Evolutionary conservation across 2,329 filamentous ascomycete genomes (phyloP).

Genomic region (Podosphaera aphanis): DNA sequence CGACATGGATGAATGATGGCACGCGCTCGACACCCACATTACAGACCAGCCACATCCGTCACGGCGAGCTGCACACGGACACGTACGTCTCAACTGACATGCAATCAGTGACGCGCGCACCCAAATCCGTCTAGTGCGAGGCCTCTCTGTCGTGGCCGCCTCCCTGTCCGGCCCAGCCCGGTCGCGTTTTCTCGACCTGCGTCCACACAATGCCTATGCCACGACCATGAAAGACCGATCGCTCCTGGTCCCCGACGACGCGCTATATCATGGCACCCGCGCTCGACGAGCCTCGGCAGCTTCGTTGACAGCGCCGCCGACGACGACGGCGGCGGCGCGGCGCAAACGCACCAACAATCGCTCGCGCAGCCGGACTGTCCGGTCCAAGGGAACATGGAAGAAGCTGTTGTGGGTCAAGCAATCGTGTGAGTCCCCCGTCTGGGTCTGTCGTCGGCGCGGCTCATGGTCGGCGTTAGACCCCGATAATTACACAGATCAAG

Average conservation of each 20-base stretch:
- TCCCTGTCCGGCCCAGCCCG: no score
- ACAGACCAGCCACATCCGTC: no score
- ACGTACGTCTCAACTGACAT: no score
- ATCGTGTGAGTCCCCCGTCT: conserved; percentile 40
- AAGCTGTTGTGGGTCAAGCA: conserved; percentile 97
- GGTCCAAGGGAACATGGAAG: conserved; percentile 56
- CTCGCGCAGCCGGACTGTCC: conserved; percentile 31
- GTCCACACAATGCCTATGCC: no score
- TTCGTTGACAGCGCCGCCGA: conserved; percentile 20
- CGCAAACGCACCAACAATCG: conserved; percentile 8
- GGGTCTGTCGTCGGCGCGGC: no score
- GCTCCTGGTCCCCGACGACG: conserved; percentile 65
- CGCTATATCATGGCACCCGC: conserved; percentile 40
- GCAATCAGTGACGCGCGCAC: no score
- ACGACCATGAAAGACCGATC: conserved; percentile 25
- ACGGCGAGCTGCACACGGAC: no score
- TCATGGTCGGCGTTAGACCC: conserved; percentile 44
- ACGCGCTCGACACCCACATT: no score
- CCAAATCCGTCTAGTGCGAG: no score
- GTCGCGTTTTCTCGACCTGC: no score
- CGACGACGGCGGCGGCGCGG: conserved; percentile 3
- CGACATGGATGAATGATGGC: no score
- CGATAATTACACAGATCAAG: conserved; percentile 97
- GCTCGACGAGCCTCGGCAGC: conserved; percentile 25
- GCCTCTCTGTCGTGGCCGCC: no score